Evolutionary conservation across 1,139 yeast species (phyloP).

Genomic region (Yamadazyma blattariae): DNA sequence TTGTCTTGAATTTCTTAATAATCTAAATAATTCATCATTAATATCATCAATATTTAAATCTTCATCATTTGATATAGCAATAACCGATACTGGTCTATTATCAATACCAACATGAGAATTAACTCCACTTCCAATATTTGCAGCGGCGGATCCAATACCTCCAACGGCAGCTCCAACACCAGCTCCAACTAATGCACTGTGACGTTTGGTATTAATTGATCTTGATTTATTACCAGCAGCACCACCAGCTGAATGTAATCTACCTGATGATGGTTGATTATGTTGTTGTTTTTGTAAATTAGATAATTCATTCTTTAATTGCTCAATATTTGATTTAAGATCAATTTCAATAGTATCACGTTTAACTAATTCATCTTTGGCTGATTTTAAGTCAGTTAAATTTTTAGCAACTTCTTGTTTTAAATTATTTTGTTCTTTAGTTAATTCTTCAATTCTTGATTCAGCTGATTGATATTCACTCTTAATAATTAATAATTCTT

Average conservation of each 20-base stretch:
- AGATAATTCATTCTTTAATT: conserved; percentile 64
- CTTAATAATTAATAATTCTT: conserved; percentile 56
- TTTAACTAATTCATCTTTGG: conserved; percentile 60
- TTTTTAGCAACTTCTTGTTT: conserved; percentile 62
- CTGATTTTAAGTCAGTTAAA: conserved; percentile 59
- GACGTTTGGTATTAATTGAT: conserved; percentile 35
- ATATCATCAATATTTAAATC: conserved; percentile 63
- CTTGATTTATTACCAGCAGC: conserved; percentile 25
- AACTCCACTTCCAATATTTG: not conserved
- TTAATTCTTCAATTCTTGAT: conserved; percentile 59
- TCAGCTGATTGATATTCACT: conserved; percentile 62
- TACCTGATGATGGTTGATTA: conserved; percentile 12
- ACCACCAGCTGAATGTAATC: conserved; percentile 24
- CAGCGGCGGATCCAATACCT: not conserved
- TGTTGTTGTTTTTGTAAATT: conserved; percentile 41
- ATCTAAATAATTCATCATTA: conserved; percentile 67
- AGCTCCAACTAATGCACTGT: conserved; percentile 25
- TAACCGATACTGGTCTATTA: conserved; percentile 56
- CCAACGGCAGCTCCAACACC: not conserved
- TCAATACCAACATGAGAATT: conserved; percentile 15
- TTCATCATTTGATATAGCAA: conserved; percentile 55
- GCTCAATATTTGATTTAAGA: conserved; percentile 64
- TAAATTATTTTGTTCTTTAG: conserved; percentile 62
- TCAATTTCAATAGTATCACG: conserved; percentile 68
- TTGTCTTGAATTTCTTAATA: conserved; percentile 75